Conservation (phyloP, 805 yeast genomes). For the Candida morakotiae region DNA sequence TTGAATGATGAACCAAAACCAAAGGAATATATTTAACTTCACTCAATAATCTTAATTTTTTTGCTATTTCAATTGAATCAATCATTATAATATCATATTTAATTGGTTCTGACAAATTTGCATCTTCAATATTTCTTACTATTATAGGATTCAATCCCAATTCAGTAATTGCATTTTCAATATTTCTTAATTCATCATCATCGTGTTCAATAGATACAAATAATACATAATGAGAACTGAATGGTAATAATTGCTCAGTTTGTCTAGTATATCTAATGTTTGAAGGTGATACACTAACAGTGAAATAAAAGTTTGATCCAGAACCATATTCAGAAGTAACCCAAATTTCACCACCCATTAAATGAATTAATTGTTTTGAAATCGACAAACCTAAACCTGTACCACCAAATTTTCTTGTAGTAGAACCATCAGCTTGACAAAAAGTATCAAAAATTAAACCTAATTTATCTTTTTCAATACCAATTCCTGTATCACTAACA, state of each 20-base stretch:
- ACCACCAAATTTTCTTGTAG: slow-evolving; percentile 90
- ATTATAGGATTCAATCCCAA: slow-evolving; percentile 62
- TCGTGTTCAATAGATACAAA: slow-evolving; percentile 66
- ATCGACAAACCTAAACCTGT: slow-evolving; percentile 87
- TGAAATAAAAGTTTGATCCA: slow-evolving; percentile 82
- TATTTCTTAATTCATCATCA: slow-evolving; percentile 44
- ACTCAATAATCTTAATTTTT: slow-evolving; percentile 60
- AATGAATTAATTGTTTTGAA: slow-evolving; percentile 79
- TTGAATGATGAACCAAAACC: slow-evolving; percentile 70
- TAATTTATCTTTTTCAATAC: slow-evolving; percentile 79
- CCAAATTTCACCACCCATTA: slow-evolving; percentile 95
- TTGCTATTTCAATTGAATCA: slow-evolving; percentile 73
- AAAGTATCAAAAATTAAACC: slow-evolving; percentile 85
- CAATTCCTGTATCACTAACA: slow-evolving; percentile 88
- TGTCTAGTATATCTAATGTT: slow-evolving; percentile 56
- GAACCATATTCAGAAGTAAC: slow-evolving; percentile 75
- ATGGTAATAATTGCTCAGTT: slow-evolving; percentile 67
- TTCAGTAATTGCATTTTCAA: slow-evolving; percentile 47
- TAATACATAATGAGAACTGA: slow-evolving; percentile 64
- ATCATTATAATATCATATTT: slow-evolving; percentile 79
- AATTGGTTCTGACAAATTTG: slow-evolving; percentile 51
- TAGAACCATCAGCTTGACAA: slow-evolving; percentile 92
- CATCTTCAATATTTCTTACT: slow-evolving; percentile 53
- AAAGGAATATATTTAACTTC: slow-evolving; percentile 84
- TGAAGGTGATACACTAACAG: slow-evolving; percentile 75